Conservation (phyloP, 257 asterid genomes). For the Lithospermum erythrorhizon region DNA sequence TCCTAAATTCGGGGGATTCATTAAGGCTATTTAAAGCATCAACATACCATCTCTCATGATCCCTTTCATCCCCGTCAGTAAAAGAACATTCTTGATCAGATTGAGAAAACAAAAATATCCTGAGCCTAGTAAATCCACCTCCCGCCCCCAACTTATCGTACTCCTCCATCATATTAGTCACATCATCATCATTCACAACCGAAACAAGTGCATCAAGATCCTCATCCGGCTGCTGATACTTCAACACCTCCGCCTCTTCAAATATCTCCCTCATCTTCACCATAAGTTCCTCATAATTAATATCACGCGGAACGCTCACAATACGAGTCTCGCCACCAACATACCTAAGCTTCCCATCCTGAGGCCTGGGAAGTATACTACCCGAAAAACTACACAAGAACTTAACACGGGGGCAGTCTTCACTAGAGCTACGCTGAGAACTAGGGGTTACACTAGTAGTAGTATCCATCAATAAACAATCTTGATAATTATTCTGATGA, state of each 20-base stretch:
- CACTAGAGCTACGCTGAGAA: conserved; percentile 38
- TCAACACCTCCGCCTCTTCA: conserved; percentile 59
- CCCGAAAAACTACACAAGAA: conserved; percentile 91
- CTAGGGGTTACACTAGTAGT: conserved; percentile 36
- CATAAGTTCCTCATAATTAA: conserved; percentile 74
- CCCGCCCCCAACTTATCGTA: conserved; percentile 77
- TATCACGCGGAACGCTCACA: conserved; percentile 66
- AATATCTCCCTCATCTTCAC: conserved; percentile 82
- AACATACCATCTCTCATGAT: conserved; percentile 82
- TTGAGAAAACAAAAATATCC: conserved; percentile 62
- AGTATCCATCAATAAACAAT: conserved; percentile 49
- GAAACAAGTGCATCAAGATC: conserved; percentile 98
- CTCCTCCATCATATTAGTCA: conserved; percentile 97
- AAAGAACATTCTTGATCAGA: conserved; percentile 73
- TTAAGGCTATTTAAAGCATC: conserved; percentile 93
- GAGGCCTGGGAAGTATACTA: conserved; percentile 85
- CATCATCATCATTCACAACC: conserved; percentile 92
- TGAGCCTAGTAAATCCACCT: conserved; percentile 78
- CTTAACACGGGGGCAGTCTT: conserved; percentile 55
- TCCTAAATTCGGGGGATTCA: conserved; percentile 72
- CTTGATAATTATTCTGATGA: conserved; percentile 7
- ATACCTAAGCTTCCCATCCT: conserved; percentile 89
- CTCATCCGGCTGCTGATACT: conserved; percentile 97
- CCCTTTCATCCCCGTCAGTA: conserved; percentile 86
- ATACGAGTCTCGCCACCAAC: conserved; percentile 98